phyloP scores from a whole-genome alignment of 345 rosid genomes.

The Eucalyptus pauciflora region DNA sequence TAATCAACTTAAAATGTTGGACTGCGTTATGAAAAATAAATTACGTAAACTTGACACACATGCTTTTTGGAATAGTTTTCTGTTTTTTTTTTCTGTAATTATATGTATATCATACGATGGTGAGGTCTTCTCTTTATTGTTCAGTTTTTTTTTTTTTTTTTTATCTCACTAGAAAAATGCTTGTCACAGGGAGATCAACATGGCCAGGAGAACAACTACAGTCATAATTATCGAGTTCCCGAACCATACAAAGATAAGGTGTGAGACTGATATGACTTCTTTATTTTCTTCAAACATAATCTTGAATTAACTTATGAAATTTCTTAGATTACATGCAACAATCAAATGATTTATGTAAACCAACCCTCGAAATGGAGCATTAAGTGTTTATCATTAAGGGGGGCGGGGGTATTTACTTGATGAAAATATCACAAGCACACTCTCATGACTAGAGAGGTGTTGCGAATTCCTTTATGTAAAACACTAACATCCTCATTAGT shows the following conservation, averaged over 20 bases:
- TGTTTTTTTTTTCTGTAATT: neutral
- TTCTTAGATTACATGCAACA: neutral
- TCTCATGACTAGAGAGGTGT: neutral
- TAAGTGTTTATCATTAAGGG: neutral
- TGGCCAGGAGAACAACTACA: neutral
- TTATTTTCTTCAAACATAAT: neutral
- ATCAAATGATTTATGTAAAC: neutral
- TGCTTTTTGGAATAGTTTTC: neutral
- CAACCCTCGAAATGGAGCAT: neutral
- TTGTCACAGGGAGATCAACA: neutral
- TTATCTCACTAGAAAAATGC: neutral
- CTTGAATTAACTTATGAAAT: neutral
- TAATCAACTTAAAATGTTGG: neutral
- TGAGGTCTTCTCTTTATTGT: neutral
- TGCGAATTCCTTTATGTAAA: neutral
- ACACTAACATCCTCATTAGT: neutral
- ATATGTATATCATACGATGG: neutral
- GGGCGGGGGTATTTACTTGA: neutral
- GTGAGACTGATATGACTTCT: neutral
- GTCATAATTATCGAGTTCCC: neutral
- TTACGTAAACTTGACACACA: neutral
- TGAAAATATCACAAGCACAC: neutral
- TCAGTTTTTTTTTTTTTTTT: neutral
- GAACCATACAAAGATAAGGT: neutral
- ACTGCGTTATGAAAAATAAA: neutral